A percentile compares a stretch with the other conserved stretches of the same genome.
Evolutionary conservation across 208 protist species (phyloP).

Genomic region (Dictyostelium gargantuum): DNA sequence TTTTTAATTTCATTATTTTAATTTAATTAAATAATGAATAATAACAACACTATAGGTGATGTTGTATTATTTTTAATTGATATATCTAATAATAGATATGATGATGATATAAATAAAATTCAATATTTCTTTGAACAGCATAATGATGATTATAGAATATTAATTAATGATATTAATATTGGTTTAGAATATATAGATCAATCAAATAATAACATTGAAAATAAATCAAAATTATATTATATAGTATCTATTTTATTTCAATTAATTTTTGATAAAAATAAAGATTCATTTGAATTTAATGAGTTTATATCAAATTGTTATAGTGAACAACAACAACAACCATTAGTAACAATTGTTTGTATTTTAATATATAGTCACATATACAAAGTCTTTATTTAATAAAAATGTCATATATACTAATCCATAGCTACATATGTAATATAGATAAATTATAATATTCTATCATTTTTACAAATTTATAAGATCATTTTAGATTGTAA

Average conservation of each 20-base stretch:
- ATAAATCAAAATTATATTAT: neutral
- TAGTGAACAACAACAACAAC: too few relatives aligned
- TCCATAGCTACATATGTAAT: too few relatives aligned
- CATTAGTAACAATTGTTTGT: neutral
- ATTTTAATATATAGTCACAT: neutral
- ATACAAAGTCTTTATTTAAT: too few relatives aligned
- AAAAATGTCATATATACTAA: too few relatives aligned
- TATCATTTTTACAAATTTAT: neutral
- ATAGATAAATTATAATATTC: neutral
- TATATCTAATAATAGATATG: neutral
- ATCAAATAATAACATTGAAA: neutral
- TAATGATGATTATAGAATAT: neutral
- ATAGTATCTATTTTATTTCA: neutral
- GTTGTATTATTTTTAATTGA: neutral
- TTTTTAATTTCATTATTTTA: neutral
- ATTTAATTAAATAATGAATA: neutral
- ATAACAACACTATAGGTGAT: neutral
- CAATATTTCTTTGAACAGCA: neutral
- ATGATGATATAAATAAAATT: too few relatives aligned
- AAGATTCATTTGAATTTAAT: neutral
- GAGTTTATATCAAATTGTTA: neutral
- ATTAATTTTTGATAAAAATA: neutral
- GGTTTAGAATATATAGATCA: neutral
- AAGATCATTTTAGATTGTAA: neutral
- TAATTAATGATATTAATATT: neutral